phyloP scores from a whole-genome alignment of 768 basidiomycete species.

The Chalciporus pseudorubinellus region DNA sequence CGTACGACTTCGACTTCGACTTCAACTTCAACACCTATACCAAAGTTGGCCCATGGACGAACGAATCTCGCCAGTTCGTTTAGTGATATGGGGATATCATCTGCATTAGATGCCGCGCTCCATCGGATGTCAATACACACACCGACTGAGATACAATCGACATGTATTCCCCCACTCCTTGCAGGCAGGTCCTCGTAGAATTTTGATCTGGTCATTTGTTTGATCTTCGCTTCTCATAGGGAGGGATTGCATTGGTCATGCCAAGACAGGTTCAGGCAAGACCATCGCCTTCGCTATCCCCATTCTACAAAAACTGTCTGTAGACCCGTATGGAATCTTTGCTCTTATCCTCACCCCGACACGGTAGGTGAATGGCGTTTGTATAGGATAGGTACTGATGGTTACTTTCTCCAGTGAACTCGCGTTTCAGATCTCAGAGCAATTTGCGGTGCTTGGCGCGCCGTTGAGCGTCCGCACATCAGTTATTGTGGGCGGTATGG shows the following conservation, averaged over 20 bases:
- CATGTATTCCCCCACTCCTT: slow-evolving; percentile 87
- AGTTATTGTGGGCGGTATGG: slow-evolving; percentile 97
- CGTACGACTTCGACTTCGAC: slow-evolving; percentile 21
- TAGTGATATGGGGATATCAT: slow-evolving; percentile 55
- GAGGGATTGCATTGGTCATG: slow-evolving; percentile 94
- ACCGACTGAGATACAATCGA: slow-evolving; percentile 86
- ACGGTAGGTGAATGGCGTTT: slow-evolving; percentile 49
- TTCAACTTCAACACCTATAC: slow-evolving; percentile 10
- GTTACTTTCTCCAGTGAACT: slow-evolving; percentile 62
- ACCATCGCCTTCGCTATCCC: slow-evolving; percentile 97
- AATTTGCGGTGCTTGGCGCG: slow-evolving; percentile 87
- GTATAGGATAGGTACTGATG: neutral
- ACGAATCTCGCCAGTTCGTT: slow-evolving; percentile 40
- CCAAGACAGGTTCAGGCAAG: slow-evolving; percentile 97
- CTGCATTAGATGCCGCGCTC: slow-evolving; percentile 61
- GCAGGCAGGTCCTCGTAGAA: slow-evolving; percentile 46
- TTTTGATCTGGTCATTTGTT: neutral
- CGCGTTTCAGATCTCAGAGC: slow-evolving; percentile 96
- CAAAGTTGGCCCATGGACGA: slow-evolving; percentile 4
- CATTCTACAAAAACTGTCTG: slow-evolving; percentile 82
- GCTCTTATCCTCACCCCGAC: slow-evolving; percentile 94
- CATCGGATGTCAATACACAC: slow-evolving; percentile 77
- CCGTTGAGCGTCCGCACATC: slow-evolving; percentile 79
- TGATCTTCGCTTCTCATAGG: slow-evolving; percentile 45
- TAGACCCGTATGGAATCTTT: slow-evolving; percentile 93